Base-by-base conservation (phyloP, 805 yeast species). In the Torulaspora quercuum region DNA sequence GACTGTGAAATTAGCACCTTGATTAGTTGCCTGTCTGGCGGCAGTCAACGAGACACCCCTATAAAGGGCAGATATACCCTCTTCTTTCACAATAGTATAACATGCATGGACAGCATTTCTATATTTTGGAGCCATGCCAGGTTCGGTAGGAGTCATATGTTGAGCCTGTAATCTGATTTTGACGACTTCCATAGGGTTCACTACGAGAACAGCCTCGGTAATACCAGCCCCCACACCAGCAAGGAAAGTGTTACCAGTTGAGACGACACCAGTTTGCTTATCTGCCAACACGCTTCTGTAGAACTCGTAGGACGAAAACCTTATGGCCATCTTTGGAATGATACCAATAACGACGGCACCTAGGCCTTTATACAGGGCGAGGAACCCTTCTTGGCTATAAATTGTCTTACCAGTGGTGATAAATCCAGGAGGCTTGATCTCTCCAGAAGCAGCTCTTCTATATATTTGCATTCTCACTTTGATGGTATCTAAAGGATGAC, bases 181-280 rank as follows among this genome's bases (percentile, higher is more conserved):
- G 48, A 90, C 95, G 44, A 92, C 97, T 64, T 90, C 98, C 83
- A 88, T 90, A 29, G 97, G 97, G 61, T 87, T 92, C 26, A 90
- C 98, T 41, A 90, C 90, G 42, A 83, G 65, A 39, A 92, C 89
- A 2, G 97, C 96, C 66, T 90, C 98, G 33, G 96, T 86, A 59
- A 86, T 70, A 68, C 98, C 98, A 12, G 98, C 97, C 63, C 95
- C 89, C 16, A 90, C 92, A 67, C 98, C 98, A 28, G 97, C 89
- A 34, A 84, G 49, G 59, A 90, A 90, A 7, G 89, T 85, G 52
- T 78, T 74, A 31, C 76, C 75, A 4, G 96, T 83, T 26, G 83
- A 59, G 37, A 87, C 79, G 8, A 69, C 65, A 16, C 87, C 82
- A 36, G 84, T 76, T 34, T 70, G 70, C 33, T 64, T 61, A 41